Percentiles rank a stretch among this genome's conserved stretches.
phyloP scores from a whole-genome alignment of 2,329 filamentous ascomycete species.

The Phyllosticta citrichinensis region DNA sequence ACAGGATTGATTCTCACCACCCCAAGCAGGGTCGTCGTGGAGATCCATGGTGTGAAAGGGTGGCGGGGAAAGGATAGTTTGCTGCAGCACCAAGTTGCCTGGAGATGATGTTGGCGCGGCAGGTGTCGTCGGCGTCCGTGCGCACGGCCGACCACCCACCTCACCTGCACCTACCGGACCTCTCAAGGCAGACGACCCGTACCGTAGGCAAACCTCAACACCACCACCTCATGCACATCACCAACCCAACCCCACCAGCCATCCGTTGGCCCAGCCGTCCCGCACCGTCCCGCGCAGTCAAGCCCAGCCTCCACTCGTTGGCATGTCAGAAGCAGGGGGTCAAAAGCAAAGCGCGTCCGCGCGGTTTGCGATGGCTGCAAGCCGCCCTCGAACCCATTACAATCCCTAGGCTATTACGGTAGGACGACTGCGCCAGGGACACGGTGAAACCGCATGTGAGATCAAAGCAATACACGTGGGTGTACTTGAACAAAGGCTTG shows the following conservation, averaged over 20 bases:
- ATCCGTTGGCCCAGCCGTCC: no score
- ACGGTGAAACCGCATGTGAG: not conserved
- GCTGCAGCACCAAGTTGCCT: not conserved
- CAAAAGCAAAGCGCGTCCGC: not conserved
- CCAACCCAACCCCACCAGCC: no score
- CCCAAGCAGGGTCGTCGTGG: constrained; percentile 34
- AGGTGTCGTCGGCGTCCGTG: not conserved
- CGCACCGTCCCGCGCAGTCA: no score
- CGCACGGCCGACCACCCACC: not conserved
- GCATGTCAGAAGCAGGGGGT: not conserved
- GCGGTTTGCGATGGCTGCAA: not conserved
- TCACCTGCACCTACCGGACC: no score
- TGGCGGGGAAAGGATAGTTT: not conserved
- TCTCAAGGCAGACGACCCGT: no score
- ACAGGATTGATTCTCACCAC: constrained; percentile 21
- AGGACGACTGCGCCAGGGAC: not conserved
- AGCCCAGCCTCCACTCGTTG: not conserved
- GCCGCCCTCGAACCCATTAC: not conserved
- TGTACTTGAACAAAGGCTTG: not conserved
- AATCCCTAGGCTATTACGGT: not conserved
- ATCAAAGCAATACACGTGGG: not conserved
- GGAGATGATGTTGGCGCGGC: not conserved
- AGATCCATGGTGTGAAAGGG: constrained; percentile 26
- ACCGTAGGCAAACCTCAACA: no score
- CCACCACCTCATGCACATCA: no score